phyloP scores from a whole-genome alignment of 331 rosid species.

The Malus hybrid region DNA sequence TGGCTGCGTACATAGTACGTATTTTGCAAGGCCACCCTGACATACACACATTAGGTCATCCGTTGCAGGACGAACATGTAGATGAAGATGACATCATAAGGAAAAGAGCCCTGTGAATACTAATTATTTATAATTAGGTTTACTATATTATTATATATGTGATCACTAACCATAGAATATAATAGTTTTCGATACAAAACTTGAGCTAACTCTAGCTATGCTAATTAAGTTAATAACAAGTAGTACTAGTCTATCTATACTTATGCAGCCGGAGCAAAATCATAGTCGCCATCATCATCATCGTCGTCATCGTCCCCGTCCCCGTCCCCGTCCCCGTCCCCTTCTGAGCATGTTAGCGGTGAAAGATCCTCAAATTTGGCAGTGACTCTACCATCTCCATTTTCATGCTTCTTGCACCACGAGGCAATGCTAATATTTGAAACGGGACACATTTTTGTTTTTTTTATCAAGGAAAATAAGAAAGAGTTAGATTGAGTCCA shows the following conservation, averaged over 20 bases:
- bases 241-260: too few species aligned
- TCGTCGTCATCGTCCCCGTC: slow-evolving; percentile 28
- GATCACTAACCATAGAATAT: slow-evolving; percentile 10
- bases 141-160: too few species aligned
- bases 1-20: too few species aligned
- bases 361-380: background rate
- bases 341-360: background rate
- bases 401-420: slow-evolving; percentile 17
- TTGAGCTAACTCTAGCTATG: too few species aligned
- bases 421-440: slow-evolving; percentile 1
- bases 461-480: background rate
- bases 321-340: slow-evolving; percentile 17
- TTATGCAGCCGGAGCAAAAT: slow-evolving; percentile 53
- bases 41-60: too few species aligned
- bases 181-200: too few species aligned
- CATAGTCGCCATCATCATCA: slow-evolving; percentile 29
- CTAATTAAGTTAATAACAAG: too few species aligned
- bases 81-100: too few species aligned
- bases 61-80: too few species aligned
- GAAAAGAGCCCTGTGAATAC: too few species aligned
- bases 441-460: slow-evolving; percentile 14
- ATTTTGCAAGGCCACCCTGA: too few species aligned
- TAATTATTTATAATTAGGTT: too few species aligned
- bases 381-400: background rate
- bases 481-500: background rate